Base-by-base conservation (phyloP, 139 green algal genomes). In the Tetradesmus lagerheimii region DNA sequence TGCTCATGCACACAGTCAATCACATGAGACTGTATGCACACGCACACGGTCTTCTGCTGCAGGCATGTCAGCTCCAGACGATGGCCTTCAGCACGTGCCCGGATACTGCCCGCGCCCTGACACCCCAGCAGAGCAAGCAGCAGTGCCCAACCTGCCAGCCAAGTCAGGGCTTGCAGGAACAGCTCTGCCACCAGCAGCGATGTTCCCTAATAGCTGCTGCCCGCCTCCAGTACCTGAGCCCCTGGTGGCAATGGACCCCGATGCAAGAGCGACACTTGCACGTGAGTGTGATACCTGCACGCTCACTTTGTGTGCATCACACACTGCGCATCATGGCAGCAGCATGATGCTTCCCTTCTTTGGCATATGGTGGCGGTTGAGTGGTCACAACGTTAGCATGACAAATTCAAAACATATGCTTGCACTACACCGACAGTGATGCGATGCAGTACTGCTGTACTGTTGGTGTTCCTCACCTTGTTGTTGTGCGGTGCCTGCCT, bases 71-170 rank as follows among this genome's bases (percentile, higher is more conserved):
- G 2, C 25, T 8, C 35, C 62, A 67, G 89, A 94, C 35, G 91
- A 87, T 81, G 91, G 91, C 0, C 16, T 37, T 2, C 43, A 34
- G n/a, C 86, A 91, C 18, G 53, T 89, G 23, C 84, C 89, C 53
- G 93, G 93, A 35, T 90, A 88, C 86, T 57, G 93, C 57, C 76
- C 67, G 62, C 87, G 67, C 20, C 77, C 89, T 1, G 37, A 87
- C 20, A 41, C 27, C 3, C 16, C 79, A 9, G n/a, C 39, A 34
- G 53, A 62, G 80, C 64, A 38, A 50, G 76, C 71, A 66, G 41
- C 66, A 37, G 35, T 93, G 9, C 89, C 86, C 38, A 93, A 93
- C 90, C 91, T 95, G 79, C 91, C 93, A 31, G 86, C 91, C 27
- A 77, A 88, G 71, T 85, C 82, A 25, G 93, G 93, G 57, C 57